These are phyloP conservation scores for Aspergillus japonicus DNA, from an alignment of 2,329 filamentous ascomycete genomes.

Conservation along the genomic window DNA sequence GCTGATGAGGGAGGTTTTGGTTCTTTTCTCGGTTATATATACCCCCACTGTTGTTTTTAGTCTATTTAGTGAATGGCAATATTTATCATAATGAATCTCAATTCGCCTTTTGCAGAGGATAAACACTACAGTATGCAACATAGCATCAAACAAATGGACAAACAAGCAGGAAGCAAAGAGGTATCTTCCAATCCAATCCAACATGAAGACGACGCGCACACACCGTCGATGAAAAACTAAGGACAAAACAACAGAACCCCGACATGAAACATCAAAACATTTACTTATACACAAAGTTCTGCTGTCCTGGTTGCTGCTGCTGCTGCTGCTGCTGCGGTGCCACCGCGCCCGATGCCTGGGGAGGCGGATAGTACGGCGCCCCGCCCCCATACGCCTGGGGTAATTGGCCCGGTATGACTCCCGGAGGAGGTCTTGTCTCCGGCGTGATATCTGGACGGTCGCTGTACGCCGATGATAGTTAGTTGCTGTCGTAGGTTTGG, in stretches of 20 bases:
- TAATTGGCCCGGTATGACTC: slow-evolving; percentile 26
- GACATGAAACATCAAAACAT: neutral
- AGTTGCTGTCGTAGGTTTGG: slow-evolving; percentile 6
- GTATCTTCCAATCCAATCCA: neutral
- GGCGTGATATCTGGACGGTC: slow-evolving; percentile 41
- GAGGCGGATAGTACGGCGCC: slow-evolving; percentile 9
- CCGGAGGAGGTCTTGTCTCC: slow-evolving; percentile 33
- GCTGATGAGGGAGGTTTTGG: neutral
- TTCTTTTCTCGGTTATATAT: slow-evolving; percentile 5
- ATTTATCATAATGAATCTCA: neutral
- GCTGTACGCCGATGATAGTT: slow-evolving; percentile 14
- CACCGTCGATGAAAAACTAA: neutral
- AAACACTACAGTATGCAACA: too few species aligned
- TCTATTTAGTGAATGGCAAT: too few species aligned
- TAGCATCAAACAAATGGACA: neutral
- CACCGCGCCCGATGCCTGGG: slow-evolving; percentile 17
- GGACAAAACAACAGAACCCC: too few species aligned
- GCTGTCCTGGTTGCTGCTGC: slow-evolving; percentile 5
- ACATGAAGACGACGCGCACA: neutral
- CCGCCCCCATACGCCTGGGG: slow-evolving; percentile 21
- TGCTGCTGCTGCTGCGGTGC: slow-evolving; percentile 15
- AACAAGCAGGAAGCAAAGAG: neutral
- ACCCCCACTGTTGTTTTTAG: neutral
- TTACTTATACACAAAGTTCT: slow-evolving; percentile 26
- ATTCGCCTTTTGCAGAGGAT: too few species aligned